These are phyloP conservation scores for Xylariomycetidae sp. DNA, from an alignment of 2,329 filamentous ascomycete genomes.

Conservation along the genomic window DNA sequence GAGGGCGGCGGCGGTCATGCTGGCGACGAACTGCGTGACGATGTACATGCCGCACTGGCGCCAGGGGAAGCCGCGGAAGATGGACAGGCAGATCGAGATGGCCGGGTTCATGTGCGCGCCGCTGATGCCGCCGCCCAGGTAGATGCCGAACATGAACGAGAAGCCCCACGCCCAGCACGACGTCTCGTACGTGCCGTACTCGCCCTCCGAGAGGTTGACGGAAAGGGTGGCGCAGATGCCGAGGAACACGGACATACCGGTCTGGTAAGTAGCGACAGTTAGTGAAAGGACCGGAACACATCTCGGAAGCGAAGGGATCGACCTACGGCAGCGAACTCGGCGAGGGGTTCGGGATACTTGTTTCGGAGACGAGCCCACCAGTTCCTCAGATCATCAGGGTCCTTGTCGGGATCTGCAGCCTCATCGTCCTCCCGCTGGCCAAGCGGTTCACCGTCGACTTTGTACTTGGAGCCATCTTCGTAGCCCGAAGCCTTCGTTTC, in stretches of 20 bases:
- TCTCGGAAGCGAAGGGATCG: too few species aligned
- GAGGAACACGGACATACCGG: slow-evolving; percentile 20
- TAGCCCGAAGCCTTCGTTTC: slow-evolving; percentile 3
- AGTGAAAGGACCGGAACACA: too few species aligned
- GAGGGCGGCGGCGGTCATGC: slow-evolving; percentile 24
- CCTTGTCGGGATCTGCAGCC: slow-evolving; percentile 12
- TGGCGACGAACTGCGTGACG: slow-evolving; percentile 24
- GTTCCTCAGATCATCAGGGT: slow-evolving; percentile 20
- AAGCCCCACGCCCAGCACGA: slow-evolving; percentile 26
- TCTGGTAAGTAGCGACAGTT: slow-evolving; percentile 9
- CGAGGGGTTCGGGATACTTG: slow-evolving; percentile 22
- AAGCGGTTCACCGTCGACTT: slow-evolving; percentile 19
- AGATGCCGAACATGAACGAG: slow-evolving; percentile 27
- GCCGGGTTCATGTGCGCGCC: slow-evolving; percentile 29
- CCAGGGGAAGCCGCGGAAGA: slow-evolving; percentile 33
- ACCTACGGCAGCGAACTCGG: slow-evolving; percentile 22
- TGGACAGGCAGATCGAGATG: slow-evolving; percentile 28
- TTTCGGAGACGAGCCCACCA: slow-evolving; percentile 24
- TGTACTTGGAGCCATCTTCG: slow-evolving; percentile 13
- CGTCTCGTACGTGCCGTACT: slow-evolving; percentile 22
- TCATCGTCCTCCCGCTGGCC: slow-evolving; percentile 15
- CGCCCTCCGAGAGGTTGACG: slow-evolving; percentile 18
- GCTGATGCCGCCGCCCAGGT: slow-evolving; percentile 22
- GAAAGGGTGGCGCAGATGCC: slow-evolving; percentile 21
- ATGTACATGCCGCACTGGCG: slow-evolving; percentile 25